Evolutionary conservation across 2,329 filamentous ascomycete genomes (phyloP).

Genomic region (Graphium sp.): DNA sequence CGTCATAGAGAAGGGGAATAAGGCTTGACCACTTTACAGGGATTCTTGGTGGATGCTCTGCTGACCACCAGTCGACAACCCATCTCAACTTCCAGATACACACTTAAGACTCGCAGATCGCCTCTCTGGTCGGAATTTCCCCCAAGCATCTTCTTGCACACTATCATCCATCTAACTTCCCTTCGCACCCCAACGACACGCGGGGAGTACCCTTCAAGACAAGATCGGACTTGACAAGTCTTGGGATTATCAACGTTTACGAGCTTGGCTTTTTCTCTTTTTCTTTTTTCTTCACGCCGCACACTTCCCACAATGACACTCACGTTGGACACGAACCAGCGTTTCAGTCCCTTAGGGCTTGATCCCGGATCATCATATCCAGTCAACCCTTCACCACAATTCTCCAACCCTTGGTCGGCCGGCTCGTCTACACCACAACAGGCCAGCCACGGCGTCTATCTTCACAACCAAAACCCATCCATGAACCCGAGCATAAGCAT

Average conservation of each 20-base stretch:
- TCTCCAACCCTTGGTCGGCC: slow-evolving; percentile 79
- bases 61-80: slow-evolving; percentile 1
- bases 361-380: slow-evolving; percentile 56
- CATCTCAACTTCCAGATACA: too few relatives aligned
- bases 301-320: slow-evolving; percentile 59
- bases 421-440: slow-evolving; percentile 21
- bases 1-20: slow-evolving; percentile 1
- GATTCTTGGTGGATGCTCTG: slow-evolving; percentile 6
- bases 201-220: not conserved
- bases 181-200: slow-evolving; percentile 5
- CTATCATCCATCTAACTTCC: slow-evolving; percentile 4
- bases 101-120: too few relatives aligned
- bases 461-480: slow-evolving; percentile 9
- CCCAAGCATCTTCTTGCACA: slow-evolving; percentile 2
- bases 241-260: too few relatives aligned
- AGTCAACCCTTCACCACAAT: slow-evolving; percentile 42
- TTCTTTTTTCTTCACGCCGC: not conserved
- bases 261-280: not conserved
- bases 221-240: not conserved
- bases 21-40: slow-evolving; percentile 8
- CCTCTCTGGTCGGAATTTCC: not conserved
- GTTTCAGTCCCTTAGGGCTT: slow-evolving; percentile 63
- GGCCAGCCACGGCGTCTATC: slow-evolving; percentile 7
- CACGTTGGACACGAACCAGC: slow-evolving; percentile 82
- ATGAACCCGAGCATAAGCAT: slow-evolving; percentile 42